phyloP scores from a whole-genome alignment of 208 protist species.

The Blechomonas ayalai region DNA sequence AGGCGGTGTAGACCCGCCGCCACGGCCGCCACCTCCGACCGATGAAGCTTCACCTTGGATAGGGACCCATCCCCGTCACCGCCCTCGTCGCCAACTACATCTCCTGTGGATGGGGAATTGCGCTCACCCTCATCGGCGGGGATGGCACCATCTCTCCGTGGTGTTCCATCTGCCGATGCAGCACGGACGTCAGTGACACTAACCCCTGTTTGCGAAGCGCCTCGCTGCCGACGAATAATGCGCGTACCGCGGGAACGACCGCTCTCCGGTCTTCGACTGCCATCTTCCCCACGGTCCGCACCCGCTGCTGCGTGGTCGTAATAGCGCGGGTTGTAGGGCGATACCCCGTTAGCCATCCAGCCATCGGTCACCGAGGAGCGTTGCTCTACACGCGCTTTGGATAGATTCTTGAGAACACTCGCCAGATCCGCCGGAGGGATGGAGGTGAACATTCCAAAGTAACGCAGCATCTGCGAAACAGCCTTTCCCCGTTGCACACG shows the following conservation, averaged over 20 bases:
- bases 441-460: conserved; percentile 60
- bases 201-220: too few relatives aligned
- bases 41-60: conserved; percentile 38
- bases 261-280: conserved; percentile 1
- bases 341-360: conserved; percentile 53
- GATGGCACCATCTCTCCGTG: not conserved
- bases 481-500: conserved; percentile 65
- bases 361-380: conserved; percentile 39
- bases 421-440: conserved; percentile 37
- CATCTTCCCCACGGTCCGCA: conserved; percentile 11
- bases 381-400: conserved; percentile 49
- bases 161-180: not conserved
- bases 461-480: conserved; percentile 65
- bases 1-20: conserved; percentile 58
- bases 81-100: conserved; percentile 8
- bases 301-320: conserved; percentile 17
- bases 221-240: not conserved
- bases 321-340: conserved; percentile 49
- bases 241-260: not conserved
- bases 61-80: conserved; percentile 10
- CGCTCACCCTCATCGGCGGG: not conserved
- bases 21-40: conserved; percentile 51
- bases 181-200: too few relatives aligned
- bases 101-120: conserved; percentile 6
- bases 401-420: conserved; percentile 43